Conservation (phyloP, 371 early-diverging fungal genomes). For the Gilbertella persicaria region DNA sequence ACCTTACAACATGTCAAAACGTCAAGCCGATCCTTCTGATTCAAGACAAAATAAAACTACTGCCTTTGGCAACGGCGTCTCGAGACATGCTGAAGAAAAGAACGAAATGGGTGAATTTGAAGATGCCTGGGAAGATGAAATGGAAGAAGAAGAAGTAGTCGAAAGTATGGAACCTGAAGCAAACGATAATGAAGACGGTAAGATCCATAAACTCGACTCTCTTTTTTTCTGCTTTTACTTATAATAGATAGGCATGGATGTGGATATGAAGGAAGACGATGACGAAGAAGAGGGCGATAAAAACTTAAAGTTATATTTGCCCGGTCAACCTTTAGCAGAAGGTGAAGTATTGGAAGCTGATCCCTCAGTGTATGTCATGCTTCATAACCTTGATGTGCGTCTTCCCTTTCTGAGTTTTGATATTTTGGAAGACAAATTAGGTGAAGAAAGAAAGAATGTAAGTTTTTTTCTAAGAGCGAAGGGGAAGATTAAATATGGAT, state of each 20-base stretch:
- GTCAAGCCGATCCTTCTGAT: constrained; percentile 58
- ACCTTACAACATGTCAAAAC: constrained; percentile 54
- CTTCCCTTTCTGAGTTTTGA: constrained; percentile 99
- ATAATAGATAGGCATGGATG: constrained; percentile 50
- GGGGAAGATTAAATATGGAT: neutral
- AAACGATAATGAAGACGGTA: constrained; percentile 56
- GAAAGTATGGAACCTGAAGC: constrained; percentile 57
- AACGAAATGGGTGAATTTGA: constrained; percentile 96
- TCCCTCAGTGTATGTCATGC: constrained; percentile 93
- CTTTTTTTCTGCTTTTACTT: neutral
- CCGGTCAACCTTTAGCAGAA: constrained; percentile 86
- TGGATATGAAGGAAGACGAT: constrained; percentile 51
- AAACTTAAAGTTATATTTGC: constrained; percentile 82
- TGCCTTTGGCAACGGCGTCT: constrained; percentile 38
- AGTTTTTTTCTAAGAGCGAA: neutral
- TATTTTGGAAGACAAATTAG: constrained; percentile 83
- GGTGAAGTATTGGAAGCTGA: constrained; percentile 93
- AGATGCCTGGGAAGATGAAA: constrained; percentile 94
- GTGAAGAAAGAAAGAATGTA: constrained; percentile 71
- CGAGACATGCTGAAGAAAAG: constrained; percentile 43
- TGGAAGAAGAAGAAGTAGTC: constrained; percentile 74
- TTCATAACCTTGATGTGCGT: constrained; percentile 87
- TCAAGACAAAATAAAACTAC: constrained; percentile 46
- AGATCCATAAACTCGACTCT: neutral
- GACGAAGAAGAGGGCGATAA: constrained; percentile 51